Evolutionary conservation across 2,329 filamentous ascomycete species (phyloP).

Genomic region (Colletotrichum somersetense): DNA sequence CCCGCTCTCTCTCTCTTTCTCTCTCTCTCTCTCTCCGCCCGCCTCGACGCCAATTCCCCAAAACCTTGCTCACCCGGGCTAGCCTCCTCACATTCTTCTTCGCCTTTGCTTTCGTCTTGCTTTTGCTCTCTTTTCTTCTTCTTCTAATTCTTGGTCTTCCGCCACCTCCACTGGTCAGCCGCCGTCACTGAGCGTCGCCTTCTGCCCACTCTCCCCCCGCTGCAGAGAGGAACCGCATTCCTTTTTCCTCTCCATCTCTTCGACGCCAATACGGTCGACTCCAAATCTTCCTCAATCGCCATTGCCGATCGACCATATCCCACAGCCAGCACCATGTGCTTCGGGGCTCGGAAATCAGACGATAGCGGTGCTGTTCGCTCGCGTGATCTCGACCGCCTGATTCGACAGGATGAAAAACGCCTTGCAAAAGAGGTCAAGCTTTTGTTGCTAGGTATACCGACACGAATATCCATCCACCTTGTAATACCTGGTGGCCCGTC

Average conservation of each 20-base stretch:
- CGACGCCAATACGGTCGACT: not conserved
- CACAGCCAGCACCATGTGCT: slow-evolving; percentile 67
- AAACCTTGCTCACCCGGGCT: slow-evolving; percentile 5
- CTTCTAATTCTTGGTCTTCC: not conserved
- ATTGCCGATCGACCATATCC: slow-evolving; percentile 12
- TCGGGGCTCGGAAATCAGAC: slow-evolving; percentile 67
- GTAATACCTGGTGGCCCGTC: slow-evolving; percentile 1
- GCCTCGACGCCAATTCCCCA: slow-evolving; percentile 15
- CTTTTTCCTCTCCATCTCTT: not conserved
- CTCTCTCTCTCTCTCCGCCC: too few relatives aligned
- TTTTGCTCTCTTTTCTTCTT: not conserved
- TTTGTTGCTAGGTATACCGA: slow-evolving; percentile 82
- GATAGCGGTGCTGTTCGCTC: slow-evolving; percentile 67
- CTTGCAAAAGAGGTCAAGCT: slow-evolving; percentile 93
- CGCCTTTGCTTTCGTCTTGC: slow-evolving; percentile 15
- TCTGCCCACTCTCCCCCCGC: not conserved
- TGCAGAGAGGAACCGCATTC: slow-evolving; percentile 12
- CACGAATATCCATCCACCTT: not conserved
- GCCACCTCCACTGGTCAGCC: not conserved
- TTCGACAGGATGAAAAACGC: slow-evolving; percentile 89
- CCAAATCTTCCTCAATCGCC: not conserved
- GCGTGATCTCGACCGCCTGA: slow-evolving; percentile 85
- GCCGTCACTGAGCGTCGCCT: not conserved
- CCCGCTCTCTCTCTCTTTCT: not conserved
- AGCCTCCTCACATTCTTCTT: slow-evolving; percentile 2